These are phyloP conservation scores for Penicillium capsulatum DNA, from an alignment of 2,329 filamentous ascomycete species.

Conservation along the genomic window DNA sequence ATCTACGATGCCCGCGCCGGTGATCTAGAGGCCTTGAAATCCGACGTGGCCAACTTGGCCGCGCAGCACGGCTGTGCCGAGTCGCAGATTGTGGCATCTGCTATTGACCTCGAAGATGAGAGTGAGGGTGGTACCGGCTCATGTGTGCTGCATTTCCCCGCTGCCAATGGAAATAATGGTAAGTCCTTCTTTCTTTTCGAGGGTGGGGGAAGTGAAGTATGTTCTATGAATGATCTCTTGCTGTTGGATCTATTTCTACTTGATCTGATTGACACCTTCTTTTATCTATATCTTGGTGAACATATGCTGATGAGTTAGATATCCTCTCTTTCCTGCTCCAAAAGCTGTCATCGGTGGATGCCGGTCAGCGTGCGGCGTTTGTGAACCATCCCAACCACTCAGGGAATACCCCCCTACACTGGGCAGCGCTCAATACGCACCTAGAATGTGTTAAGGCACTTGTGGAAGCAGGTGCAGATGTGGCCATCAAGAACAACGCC, in stretches of 20 bases:
- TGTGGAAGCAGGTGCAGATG: conserved; percentile 70
- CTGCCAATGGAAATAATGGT: conserved; percentile 84
- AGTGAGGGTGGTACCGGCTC: conserved; percentile 57
- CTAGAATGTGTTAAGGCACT: conserved; percentile 73
- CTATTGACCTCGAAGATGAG: conserved; percentile 69
- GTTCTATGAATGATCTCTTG: background rate
- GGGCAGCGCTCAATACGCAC: conserved; percentile 88
- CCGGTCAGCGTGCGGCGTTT: conserved; percentile 25
- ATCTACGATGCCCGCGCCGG: conserved; percentile 80
- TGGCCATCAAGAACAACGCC: conserved; percentile 72
- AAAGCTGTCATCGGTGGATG: conserved; percentile 29
- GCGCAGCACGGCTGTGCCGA: conserved; percentile 57
- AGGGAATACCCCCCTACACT: conserved; percentile 89
- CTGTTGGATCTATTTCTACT: background rate
- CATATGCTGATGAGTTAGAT: conserved; percentile 31
- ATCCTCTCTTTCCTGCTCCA: conserved; percentile 49
- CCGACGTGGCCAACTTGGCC: conserved; percentile 57
- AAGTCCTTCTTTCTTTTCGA: conserved; percentile 31
- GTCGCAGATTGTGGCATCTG: conserved; percentile 63
- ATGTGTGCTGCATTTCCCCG: conserved; percentile 75
- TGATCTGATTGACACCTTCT: too few relatives aligned
- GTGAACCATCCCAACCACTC: conserved; percentile 63
- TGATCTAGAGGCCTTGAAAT: conserved; percentile 65
- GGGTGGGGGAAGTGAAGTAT: too few relatives aligned
- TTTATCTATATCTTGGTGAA: too few relatives aligned